Percentiles rank a stretch among this genome's conserved stretches.
Evolutionary conservation across 495 filamentous ascomycete species (phyloP).

Genomic region (Talaromyces stipitatus): DNA sequence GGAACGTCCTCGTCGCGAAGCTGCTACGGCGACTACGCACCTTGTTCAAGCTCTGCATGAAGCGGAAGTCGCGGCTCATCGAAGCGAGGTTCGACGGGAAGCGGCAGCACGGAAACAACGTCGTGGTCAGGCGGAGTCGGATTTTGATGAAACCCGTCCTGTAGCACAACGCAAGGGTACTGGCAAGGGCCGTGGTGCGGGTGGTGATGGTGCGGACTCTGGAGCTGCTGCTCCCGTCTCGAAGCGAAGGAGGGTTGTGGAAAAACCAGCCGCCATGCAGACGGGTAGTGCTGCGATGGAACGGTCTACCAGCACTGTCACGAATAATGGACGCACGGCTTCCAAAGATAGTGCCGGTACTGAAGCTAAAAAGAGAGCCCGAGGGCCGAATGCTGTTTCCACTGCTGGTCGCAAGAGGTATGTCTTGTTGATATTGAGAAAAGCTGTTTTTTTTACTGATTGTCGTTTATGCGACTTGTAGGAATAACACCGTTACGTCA

Average conservation of each 20-base stretch:
- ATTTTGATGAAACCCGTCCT: slow-evolving; percentile 62
- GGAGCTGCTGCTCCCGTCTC: slow-evolving; percentile 26
- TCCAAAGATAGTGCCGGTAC: slow-evolving; percentile 53
- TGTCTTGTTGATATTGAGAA: slow-evolving; percentile 12
- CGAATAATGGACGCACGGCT: slow-evolving; percentile 37
- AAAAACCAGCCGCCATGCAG: slow-evolving; percentile 44
- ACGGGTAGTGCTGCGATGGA: slow-evolving; percentile 55
- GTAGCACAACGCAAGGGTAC: slow-evolving; percentile 47
- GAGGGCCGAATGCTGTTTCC: slow-evolving; percentile 50
- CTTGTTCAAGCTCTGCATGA: slow-evolving; percentile 55
- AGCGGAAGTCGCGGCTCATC: slow-evolving; percentile 58
- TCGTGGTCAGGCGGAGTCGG: slow-evolving; percentile 61
- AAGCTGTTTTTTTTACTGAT: not conserved
- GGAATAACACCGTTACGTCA: slow-evolving; percentile 42
- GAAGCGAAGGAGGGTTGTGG: slow-evolving; percentile 71
- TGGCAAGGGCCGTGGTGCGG: slow-evolving; percentile 51
- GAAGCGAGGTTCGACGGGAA: slow-evolving; percentile 76
- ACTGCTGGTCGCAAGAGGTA: slow-evolving; percentile 66
- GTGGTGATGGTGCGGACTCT: slow-evolving; percentile 23
- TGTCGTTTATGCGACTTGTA: slow-evolving; percentile 12
- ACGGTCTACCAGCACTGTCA: slow-evolving; percentile 57
- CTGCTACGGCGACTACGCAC: slow-evolving; percentile 56
- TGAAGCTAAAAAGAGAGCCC: slow-evolving; percentile 58
- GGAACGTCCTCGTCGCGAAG: slow-evolving; percentile 70
- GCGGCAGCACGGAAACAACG: slow-evolving; percentile 71